Base-by-base conservation (phyloP, 169 alveolate species). In the Plasmodium fragile region DNA sequence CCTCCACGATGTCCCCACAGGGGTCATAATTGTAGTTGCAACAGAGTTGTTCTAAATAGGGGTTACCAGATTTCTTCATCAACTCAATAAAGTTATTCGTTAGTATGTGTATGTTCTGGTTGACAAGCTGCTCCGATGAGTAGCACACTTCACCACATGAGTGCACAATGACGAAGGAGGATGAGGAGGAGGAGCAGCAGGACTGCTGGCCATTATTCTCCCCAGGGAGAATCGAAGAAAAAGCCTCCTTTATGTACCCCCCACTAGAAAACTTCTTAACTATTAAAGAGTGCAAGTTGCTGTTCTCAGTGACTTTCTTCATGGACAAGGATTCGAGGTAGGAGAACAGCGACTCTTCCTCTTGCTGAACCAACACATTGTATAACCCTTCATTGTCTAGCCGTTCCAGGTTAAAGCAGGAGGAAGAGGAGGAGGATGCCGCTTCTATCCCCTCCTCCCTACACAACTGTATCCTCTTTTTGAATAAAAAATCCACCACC, bases 61-160 rank as follows among this genome's bases (percentile, higher is more conserved):
- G 36, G 36, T 59, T 89, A 5, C 71, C 90, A 2, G 94, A 89
- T n/a, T 89, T 55, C 49, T 89, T 89, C 41, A 89, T 32, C 82
- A 89, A 18, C 7, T 55, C 82, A 78, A 89, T 89, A 43, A 55
- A 89, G 10, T 36, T 39, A 28, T 34, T 16, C 11, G 94, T 89
- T n/a, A 89, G 69, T 22, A 89, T 89, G 3, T 89, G 77, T 16
- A 89, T 77, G 30, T 89, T 89, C 7, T 52, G 81, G 22, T 70
- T 80, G 18, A 89, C 65, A 7, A 89, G 70, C 16, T 89, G 3
- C 28, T 89, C 94, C 0, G 82, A 30, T 1, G 69, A 49, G 34
- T 89, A 89, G 4, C 10, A 4, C 0, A 89, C 39, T 10, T 55
- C 77, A 16, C 90, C 89, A 59, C 39, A 49, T 0, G 94, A 78